These are phyloP conservation scores for Porcisia hertigi DNA, from an alignment of 208 protist genomes.

Conservation along the genomic window DNA sequence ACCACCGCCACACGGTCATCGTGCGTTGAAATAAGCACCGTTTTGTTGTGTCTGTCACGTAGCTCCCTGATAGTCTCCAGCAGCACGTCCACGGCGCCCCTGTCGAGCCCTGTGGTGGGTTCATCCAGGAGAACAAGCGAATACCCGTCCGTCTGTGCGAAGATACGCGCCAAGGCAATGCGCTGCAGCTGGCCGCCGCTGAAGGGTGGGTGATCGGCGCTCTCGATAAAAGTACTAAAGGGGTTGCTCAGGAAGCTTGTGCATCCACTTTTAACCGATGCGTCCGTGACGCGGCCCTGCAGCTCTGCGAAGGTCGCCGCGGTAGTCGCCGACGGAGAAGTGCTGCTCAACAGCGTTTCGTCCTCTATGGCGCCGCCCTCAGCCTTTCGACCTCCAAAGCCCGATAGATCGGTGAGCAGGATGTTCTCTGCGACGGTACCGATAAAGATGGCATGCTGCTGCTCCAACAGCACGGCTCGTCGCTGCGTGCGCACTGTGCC, in stretches of 20 bases:
- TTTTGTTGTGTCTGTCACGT: constrained; percentile 60
- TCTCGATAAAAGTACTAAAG: constrained; percentile 63
- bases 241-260: constrained; percentile 55
- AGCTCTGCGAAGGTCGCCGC: constrained; percentile 7
- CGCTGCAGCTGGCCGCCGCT: constrained; percentile 85
- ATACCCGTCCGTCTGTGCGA: constrained; percentile 43
- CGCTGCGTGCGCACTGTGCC: constrained; percentile 57
- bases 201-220: constrained; percentile 70
- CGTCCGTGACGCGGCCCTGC: constrained; percentile 33
- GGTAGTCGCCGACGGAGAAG: not conserved
- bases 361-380: not conserved
- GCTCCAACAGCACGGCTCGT: constrained; percentile 62
- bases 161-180: constrained; percentile 73
- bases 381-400: not conserved
- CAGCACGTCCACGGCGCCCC: constrained; percentile 38
- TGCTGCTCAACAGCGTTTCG: not conserved
- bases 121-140: constrained; percentile 77
- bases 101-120: constrained; percentile 76
- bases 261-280: constrained; percentile 49
- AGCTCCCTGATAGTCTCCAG: constrained; percentile 59
- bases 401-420: constrained; percentile 39
- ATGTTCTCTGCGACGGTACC: constrained; percentile 82
- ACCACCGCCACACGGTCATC: constrained; percentile 60
- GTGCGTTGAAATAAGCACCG: constrained; percentile 78
- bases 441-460: constrained; percentile 78